These are phyloP conservation scores for Sporobolomyces phaffii DNA, from an alignment of 768 basidiomycete genomes.

Conservation along the genomic window DNA sequence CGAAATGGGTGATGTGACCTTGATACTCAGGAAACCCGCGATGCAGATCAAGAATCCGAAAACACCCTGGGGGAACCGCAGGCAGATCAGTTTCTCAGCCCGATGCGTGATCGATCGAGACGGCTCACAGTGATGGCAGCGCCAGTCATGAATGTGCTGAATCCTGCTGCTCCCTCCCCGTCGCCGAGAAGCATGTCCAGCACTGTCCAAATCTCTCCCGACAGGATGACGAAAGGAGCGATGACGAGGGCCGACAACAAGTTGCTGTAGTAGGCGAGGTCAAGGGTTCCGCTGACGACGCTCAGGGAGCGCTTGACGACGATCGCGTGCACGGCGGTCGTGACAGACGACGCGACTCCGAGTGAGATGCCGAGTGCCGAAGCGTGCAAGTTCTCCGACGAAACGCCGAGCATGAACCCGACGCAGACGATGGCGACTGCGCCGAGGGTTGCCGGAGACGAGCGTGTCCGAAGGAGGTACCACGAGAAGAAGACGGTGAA, in stretches of 20 bases:
- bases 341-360: constrained; percentile 75
- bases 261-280: constrained; percentile 89
- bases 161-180: constrained; percentile 25
- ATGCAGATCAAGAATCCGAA: constrained; percentile 93
- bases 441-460: constrained; percentile 65
- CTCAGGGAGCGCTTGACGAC: constrained; percentile 82
- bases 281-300: constrained; percentile 72
- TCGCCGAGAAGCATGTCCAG: constrained; percentile 57
- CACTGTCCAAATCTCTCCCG: constrained; percentile 67
- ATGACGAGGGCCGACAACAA: constrained; percentile 67
- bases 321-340: constrained; percentile 83
- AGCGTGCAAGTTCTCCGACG: constrained; percentile 34
- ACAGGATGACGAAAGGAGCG: constrained; percentile 64
- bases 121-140: constrained; percentile 41
- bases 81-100: background rate
- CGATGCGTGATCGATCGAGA: background rate
- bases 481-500: constrained; percentile 87
- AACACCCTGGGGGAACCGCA: constrained; percentile 54
- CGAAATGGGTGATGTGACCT: constrained; percentile 93
- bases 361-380: constrained; percentile 73
- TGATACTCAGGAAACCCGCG: constrained; percentile 86
- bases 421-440: constrained; percentile 75
- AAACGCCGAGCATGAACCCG: constrained; percentile 69
- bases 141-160: constrained; percentile 43
- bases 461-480: constrained; percentile 66